Evolutionary conservation across 140 eudicot species (phyloP).

Genomic region (Flaveria floridana): DNA sequence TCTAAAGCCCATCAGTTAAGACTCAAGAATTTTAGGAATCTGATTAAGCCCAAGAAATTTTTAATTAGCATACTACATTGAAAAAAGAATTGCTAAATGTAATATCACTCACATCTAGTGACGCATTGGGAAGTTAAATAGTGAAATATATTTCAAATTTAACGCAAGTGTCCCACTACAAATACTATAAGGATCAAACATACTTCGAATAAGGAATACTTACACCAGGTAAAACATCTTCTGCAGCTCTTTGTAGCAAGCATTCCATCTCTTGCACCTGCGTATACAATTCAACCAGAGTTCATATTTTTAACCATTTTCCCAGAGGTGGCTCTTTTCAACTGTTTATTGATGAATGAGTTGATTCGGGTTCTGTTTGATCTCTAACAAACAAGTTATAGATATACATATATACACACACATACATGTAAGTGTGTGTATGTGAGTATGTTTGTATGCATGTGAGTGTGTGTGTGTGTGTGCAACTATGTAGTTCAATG

Average conservation of each 20-base stretch:
- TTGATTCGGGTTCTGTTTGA: background rate
- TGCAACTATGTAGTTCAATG: too few relatives aligned
- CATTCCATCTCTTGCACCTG: slow-evolving; percentile 89
- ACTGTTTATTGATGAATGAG: background rate
- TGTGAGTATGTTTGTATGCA: too few relatives aligned
- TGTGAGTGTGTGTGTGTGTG: too few relatives aligned
- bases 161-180: slow-evolving; percentile 7
- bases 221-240: slow-evolving; percentile 83
- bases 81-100: background rate
- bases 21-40: background rate
- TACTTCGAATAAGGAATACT: slow-evolving; percentile 29
- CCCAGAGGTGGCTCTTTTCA: background rate
- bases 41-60: slow-evolving; percentile 3
- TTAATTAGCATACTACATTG: background rate
- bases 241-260: slow-evolving; percentile 66
- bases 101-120: background rate
- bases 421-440: too few relatives aligned
- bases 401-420: too few relatives aligned
- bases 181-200: slow-evolving; percentile 2
- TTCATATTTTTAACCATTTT: slow-evolving; percentile 8
- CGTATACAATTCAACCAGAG: slow-evolving; percentile 6
- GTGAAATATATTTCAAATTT: background rate
- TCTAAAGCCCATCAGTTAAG: background rate
- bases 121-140: background rate
- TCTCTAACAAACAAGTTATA: background rate